Percentiles rank a stretch among this genome's conserved stretches.
phyloP scores from a whole-genome alignment of 2,329 filamentous ascomycete species.

The Nothomitra cinnamomea region DNA sequence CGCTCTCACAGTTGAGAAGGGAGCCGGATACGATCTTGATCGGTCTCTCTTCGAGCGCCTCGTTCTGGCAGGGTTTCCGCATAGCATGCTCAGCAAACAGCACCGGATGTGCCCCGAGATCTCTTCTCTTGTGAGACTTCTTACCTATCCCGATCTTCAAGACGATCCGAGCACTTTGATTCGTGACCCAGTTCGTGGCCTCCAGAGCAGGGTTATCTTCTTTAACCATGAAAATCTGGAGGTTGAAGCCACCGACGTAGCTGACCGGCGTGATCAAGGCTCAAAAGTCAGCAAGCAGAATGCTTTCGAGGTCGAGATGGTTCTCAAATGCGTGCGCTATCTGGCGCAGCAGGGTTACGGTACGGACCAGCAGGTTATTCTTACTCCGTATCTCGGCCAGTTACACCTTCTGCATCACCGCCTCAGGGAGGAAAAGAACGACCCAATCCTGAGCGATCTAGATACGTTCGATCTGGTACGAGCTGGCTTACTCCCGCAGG shows the following conservation, averaged over 20 bases:
- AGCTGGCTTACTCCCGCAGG: constrained; percentile 42
- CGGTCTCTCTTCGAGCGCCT: constrained; percentile 68
- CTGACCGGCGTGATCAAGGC: constrained; percentile 43
- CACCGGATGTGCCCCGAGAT: constrained; percentile 58
- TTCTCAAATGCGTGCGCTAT: constrained; percentile 46
- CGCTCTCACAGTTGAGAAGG: constrained; percentile 47
- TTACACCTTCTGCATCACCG: constrained; percentile 37
- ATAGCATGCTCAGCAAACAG: constrained; percentile 48
- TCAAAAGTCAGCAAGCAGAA: constrained; percentile 53
- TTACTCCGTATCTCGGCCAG: constrained; percentile 60
- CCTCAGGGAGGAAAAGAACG: constrained; percentile 39
- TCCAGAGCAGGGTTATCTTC: constrained; percentile 33
- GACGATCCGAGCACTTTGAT: constrained; percentile 37
- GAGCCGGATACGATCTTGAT: constrained; percentile 47
- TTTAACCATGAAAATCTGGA: constrained; percentile 52
- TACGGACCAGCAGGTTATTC: constrained; percentile 44
- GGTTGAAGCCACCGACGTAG: constrained; percentile 41
- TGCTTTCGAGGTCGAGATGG: constrained; percentile 46
- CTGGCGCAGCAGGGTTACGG: constrained; percentile 55
- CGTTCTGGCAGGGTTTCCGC: constrained; percentile 45
- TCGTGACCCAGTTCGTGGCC: constrained; percentile 44
- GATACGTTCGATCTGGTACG: constrained; percentile 45
- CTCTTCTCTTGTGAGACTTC: constrained; percentile 35
- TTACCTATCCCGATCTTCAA: constrained; percentile 15
- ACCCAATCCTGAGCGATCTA: constrained; percentile 50